These are phyloP conservation scores for Candida tetrigidarum DNA, from an alignment of 1,139 yeast genomes.

Conservation along the genomic window DNA sequence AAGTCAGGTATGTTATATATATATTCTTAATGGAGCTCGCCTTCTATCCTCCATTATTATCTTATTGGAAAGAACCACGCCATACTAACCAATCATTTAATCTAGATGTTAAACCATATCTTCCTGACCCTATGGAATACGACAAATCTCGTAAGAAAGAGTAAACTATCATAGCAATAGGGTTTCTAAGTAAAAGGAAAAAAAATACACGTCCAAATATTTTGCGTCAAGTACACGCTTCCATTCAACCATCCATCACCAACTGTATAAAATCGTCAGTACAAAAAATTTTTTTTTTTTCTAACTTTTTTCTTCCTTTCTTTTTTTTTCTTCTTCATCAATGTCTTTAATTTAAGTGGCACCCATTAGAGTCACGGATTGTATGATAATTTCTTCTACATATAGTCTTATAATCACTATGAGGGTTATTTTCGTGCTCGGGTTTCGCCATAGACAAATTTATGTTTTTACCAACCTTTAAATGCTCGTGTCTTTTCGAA, in stretches of 20 bases:
- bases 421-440: constrained; percentile 77
- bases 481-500: constrained; percentile 59
- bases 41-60: no score
- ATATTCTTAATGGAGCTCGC: no score
- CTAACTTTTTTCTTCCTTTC: constrained; percentile 26
- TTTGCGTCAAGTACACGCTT: constrained; percentile 5
- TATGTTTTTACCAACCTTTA: constrained; percentile 58
- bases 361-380: constrained; percentile 94
- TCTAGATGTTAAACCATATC: constrained; percentile 46
- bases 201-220: not conserved
- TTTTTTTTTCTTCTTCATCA: constrained; percentile 46
- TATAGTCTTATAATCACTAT: constrained; percentile 47
- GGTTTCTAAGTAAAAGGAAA: not conserved
- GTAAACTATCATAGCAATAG: not conserved
- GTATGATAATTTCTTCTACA: constrained; percentile 49
- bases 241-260: not conserved
- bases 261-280: not conserved
- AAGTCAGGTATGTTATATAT: constrained; percentile 34
- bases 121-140: constrained; percentile 66
- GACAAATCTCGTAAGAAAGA: constrained; percentile 35
- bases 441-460: constrained; percentile 80
- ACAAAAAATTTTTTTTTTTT: constrained; percentile 14
- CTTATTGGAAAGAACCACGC: no score
- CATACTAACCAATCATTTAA: constrained; percentile 3
- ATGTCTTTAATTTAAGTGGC: constrained; percentile 77